Percentiles rank a stretch among this genome's conserved stretches.
Evolutionary conservation across 2,329 filamentous ascomycete genomes (phyloP).

Genomic region (Arachnopeziza araneosa): DNA sequence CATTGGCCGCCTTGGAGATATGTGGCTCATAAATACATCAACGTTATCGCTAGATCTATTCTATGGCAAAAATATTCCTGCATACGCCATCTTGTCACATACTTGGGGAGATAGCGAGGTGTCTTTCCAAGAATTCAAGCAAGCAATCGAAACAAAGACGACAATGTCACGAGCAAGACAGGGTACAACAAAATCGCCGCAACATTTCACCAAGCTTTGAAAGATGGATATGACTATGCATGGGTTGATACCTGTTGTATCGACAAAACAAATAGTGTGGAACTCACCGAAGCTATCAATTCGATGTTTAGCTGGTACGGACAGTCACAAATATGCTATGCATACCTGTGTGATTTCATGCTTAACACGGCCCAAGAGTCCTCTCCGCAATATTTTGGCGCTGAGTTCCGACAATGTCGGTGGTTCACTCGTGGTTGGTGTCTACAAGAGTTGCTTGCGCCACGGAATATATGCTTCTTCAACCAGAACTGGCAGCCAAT

Average conservation of each 20-base stretch:
- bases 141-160: neutral
- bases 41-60: neutral
- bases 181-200: constrained; percentile 3
- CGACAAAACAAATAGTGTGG: constrained; percentile 4
- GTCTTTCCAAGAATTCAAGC: constrained; percentile 4
- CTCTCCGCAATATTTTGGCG: neutral
- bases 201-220: neutral
- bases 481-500: constrained; percentile 6
- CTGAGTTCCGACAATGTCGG: neutral
- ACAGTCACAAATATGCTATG: neutral
- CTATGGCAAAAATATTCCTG: constrained; percentile 7
- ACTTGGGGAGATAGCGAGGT: constrained; percentile 11
- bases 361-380: neutral
- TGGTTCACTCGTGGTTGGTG: constrained; percentile 5
- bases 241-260: constrained; percentile 6
- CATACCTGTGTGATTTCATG: neutral
- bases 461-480: constrained; percentile 1
- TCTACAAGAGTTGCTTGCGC: constrained; percentile 4
- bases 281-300: constrained; percentile 4
- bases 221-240: constrained; percentile 2
- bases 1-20: neutral
- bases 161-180: constrained; percentile 5
- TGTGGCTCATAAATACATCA: constrained; percentile 5
- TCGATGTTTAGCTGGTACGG: constrained; percentile 5
- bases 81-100: constrained; percentile 15